Evolutionary conservation across 176 grass and related monocot species (phyloP).

Genomic region (Panicum miliaceum): DNA sequence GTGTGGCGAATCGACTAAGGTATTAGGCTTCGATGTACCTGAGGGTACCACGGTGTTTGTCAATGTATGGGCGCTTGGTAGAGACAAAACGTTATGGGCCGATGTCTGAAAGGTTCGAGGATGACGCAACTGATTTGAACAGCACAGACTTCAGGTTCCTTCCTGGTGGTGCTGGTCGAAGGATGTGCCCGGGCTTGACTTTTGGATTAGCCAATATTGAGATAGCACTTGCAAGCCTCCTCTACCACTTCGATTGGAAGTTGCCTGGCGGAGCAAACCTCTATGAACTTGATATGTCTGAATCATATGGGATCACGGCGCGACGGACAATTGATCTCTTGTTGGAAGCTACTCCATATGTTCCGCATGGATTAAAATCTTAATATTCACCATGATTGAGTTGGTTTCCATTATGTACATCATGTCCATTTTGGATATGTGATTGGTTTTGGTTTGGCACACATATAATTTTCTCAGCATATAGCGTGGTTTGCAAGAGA

Average conservation of each 20-base stretch:
- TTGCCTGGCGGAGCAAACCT: background rate
- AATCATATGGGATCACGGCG: background rate
- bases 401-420: background rate
- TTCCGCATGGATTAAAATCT: background rate
- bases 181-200: constrained; percentile 36
- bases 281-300: constrained; percentile 15
- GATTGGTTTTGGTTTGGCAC: background rate
- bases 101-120: constrained; percentile 33
- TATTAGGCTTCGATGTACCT: constrained; percentile 48
- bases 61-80: constrained; percentile 52
- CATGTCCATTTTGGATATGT: background rate
- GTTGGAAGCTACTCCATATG: background rate
- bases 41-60: constrained; percentile 24
- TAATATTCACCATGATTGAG: background rate
- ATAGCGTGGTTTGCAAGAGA: background rate
- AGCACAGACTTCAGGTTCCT: constrained; percentile 24
- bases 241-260: constrained; percentile 43
- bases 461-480: background rate
- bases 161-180: constrained; percentile 29
- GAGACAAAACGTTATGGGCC: constrained; percentile 41
- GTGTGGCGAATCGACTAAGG: constrained; percentile 19
- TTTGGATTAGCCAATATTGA: constrained; percentile 38
- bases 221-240: constrained; percentile 24
- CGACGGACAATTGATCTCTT: background rate
- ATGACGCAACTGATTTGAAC: background rate